Evolutionary conservation across 2,329 filamentous ascomycete genomes (phyloP), one percentile per base, ranked within the genome.

Genomic region (Zelopaecilomyces penicillatus): DNA sequence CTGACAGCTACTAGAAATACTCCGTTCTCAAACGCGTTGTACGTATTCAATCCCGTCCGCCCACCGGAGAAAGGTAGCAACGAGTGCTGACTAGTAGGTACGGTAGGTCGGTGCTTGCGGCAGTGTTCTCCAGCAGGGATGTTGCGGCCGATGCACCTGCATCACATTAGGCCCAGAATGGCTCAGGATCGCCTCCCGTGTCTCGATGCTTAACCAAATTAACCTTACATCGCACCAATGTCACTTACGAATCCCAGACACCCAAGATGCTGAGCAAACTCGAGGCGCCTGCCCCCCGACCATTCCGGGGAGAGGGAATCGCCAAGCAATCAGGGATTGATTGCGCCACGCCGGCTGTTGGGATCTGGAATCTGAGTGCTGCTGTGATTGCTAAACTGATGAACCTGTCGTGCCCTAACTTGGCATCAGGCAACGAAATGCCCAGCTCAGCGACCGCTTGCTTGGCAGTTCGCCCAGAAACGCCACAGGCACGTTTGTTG

Each of bases 281-380:
- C 27, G 11, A 44, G 11, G 6, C 29, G 26, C 29, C 5, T 27
- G 10, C 37, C 11, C 10, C n/a, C 33, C 8, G 11, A 31, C 12
- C 33, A 32, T 12, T 19, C 26, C 12, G 12, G 30, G 10, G 45
- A 31, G 37, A 44, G 39, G 41, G 32, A 26, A 34, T 32, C 30
- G 45, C 45, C 45, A 45, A 45, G 42, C 35, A 41, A 47, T 29
- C 31, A 47, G 45, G 45, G 41, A 40, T 40, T 6, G 4, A 19
- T 4, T 26, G 8, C 12, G 4, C 5, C 28, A 6, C 27, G 35
- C 12, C 35, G 27, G n/a, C 12, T 37, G 27, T 19, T 10, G 12
- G 7, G 6, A 37, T 37, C 35, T 19, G 8, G 8, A 9, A 37
- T 37, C 30, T 19, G 30, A 12, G 29, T 27, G 41, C 43, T 42